These are phyloP conservation scores for Novakomyces olei DNA, from an alignment of 805 yeast species.

Conservation along the genomic window DNA sequence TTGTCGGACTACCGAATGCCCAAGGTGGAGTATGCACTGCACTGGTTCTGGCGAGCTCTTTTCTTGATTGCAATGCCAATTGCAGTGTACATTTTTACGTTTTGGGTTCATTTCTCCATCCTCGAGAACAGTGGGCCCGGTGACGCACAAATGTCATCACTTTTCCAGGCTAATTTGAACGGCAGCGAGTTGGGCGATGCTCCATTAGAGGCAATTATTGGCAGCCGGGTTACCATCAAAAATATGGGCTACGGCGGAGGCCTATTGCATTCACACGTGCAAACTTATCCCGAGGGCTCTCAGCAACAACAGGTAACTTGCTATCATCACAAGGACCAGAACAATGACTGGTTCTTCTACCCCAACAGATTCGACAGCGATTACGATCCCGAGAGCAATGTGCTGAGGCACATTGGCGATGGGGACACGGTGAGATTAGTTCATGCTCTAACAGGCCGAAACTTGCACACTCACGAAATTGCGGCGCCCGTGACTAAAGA, in stretches of 20 bases:
- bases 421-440: constrained; percentile 49
- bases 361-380: constrained; percentile 10
- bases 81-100: constrained; percentile 42
- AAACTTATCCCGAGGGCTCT: constrained; percentile 75
- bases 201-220: constrained; percentile 42
- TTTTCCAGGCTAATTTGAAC: constrained; percentile 68
- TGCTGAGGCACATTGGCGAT: constrained; percentile 23
- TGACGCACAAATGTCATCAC: constrained; percentile 71
- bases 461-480: constrained; percentile 64
- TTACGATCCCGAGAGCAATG: constrained; percentile 14
- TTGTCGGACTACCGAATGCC: constrained; percentile 36
- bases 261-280: constrained; percentile 71
- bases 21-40: constrained; percentile 17
- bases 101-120: constrained; percentile 60
- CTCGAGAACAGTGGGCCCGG: constrained; percentile 76
- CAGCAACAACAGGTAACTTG: constrained; percentile 87
- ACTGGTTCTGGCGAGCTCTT: constrained; percentile 51
- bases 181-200: constrained; percentile 44
- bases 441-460: constrained; percentile 49
- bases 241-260: constrained; percentile 52
- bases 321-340: constrained; percentile 69
- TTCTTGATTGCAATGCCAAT: constrained; percentile 53
- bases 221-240: constrained; percentile 41
- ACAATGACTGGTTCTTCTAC: constrained; percentile 54
- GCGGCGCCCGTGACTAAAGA: constrained; percentile 48